phyloP scores from a whole-genome alignment of 352 stramenopile species.

The Phytopythium ostracodes region DNA sequence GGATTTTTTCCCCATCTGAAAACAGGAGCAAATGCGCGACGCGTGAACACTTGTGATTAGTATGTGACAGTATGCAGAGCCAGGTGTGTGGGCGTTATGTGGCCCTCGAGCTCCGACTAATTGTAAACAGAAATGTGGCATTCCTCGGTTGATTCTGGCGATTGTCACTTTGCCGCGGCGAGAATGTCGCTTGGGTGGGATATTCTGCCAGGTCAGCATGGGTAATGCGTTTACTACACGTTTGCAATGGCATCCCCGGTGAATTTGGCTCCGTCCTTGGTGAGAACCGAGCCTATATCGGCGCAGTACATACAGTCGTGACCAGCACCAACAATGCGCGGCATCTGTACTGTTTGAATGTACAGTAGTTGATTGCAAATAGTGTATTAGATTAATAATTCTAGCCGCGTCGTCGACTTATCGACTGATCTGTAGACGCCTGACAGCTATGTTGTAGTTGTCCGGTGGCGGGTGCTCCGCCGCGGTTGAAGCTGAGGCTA shows the following conservation, averaged over 20 bases:
- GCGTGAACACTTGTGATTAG: conserved; percentile 14
- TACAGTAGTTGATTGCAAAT: background rate
- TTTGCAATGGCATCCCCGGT: no score
- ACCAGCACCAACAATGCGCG: no score
- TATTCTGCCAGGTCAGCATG: background rate
- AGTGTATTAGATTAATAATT: background rate
- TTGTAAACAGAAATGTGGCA: background rate
- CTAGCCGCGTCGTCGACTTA: no score
- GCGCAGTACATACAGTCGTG: no score
- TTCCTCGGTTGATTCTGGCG: background rate
- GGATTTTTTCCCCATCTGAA: conserved; percentile 1
- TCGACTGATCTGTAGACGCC: no score
- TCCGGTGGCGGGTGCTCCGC: background rate
- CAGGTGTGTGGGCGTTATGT: background rate
- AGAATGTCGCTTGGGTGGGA: background rate
- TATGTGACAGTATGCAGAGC: background rate
- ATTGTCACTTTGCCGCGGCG: background rate
- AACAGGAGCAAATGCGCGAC: conserved; percentile 8
- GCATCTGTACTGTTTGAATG: no score
- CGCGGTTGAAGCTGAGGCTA: background rate
- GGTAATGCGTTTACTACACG: background rate
- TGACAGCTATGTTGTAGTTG: no score
- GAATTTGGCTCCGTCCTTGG: no score
- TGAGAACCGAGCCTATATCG: no score
- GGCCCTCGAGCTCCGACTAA: background rate